These are phyloP conservation scores for Fusarium brachygibbosum DNA, from an alignment of 2,329 filamentous ascomycete species.

Conservation along the genomic window DNA sequence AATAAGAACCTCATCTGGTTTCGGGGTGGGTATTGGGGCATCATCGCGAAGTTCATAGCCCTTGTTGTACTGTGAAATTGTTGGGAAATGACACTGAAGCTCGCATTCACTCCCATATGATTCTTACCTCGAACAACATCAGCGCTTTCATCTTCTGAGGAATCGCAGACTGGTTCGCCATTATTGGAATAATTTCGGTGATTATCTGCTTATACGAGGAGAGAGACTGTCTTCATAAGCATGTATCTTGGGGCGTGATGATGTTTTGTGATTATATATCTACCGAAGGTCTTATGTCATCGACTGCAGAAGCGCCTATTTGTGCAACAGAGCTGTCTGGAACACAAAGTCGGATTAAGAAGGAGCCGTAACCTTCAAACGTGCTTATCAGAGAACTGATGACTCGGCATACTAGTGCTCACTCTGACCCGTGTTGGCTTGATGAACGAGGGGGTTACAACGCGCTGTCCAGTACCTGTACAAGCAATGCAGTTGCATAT, in stretches of 20 bases:
- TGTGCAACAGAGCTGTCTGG: not conserved
- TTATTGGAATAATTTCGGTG: not conserved
- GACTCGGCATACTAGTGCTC: constrained; percentile 1
- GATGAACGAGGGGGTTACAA: not conserved
- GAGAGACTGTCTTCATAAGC: not conserved
- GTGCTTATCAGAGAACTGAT: not conserved
- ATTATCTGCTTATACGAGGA: not conserved
- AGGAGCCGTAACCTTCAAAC: not conserved
- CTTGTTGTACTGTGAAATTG: constrained; percentile 20
- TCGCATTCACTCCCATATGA: no score
- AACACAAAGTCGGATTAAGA: not conserved
- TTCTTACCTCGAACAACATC: constrained; percentile 37
- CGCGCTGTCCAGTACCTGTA: not conserved
- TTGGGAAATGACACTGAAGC: not conserved
- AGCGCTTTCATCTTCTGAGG: constrained; percentile 37
- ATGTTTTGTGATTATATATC: not conserved
- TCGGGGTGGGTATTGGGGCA: constrained; percentile 23
- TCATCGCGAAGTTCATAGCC: constrained; percentile 27
- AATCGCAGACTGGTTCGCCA: not conserved
- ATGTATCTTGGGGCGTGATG: not conserved
- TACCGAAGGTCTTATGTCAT: not conserved
- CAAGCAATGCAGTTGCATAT: not conserved
- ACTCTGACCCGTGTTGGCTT: not conserved
- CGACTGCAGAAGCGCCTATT: no score
- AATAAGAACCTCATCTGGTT: constrained; percentile 27